Evolutionary conservation across 2,329 filamentous ascomycete genomes (phyloP).

Genomic region (Talaromyces funiculosus): DNA sequence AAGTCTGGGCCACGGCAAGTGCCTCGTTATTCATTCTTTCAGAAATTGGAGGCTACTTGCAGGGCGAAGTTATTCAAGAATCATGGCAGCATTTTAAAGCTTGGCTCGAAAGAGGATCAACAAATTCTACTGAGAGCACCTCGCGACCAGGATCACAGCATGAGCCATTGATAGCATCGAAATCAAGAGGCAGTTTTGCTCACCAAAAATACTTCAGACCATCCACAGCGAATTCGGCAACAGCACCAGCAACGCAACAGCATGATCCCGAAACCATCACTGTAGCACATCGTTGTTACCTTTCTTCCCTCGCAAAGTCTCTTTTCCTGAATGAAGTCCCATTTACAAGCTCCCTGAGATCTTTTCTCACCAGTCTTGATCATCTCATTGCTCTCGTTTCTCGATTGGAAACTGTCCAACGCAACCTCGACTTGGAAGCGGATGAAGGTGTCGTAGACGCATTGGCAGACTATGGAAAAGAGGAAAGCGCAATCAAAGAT

Average conservation of each 20-base stretch:
- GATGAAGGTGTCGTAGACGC: constrained; percentile 77
- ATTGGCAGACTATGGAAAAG: constrained; percentile 63
- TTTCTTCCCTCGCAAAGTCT: constrained; percentile 55
- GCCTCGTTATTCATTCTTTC: constrained; percentile 84
- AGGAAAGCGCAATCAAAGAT: constrained; percentile 62
- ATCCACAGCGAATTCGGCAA: constrained; percentile 6
- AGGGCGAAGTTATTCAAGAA: constrained; percentile 77
- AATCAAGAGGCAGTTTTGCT: not conserved
- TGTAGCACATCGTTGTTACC: constrained; percentile 70
- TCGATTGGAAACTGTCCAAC: constrained; percentile 70
- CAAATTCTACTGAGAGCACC: constrained; percentile 20
- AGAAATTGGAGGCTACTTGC: constrained; percentile 81
- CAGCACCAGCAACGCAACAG: constrained; percentile 26
- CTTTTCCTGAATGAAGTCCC: constrained; percentile 39
- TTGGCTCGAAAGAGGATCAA: constrained; percentile 58
- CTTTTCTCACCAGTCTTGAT: constrained; percentile 56
- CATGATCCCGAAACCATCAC: constrained; percentile 83
- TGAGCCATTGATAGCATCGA: constrained; percentile 18
- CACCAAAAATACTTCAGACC: not conserved
- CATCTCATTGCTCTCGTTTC: constrained; percentile 71
- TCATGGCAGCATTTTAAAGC: constrained; percentile 73
- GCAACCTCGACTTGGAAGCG: constrained; percentile 70
- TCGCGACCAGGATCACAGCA: constrained; percentile 34
- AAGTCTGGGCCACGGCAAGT: constrained; percentile 83
- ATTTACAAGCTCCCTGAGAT: constrained; percentile 37